Evolutionary conservation across 345 rosid species (phyloP), one percentile per base, ranked within the genome.

Genomic region (Heritiera fomes): DNA sequence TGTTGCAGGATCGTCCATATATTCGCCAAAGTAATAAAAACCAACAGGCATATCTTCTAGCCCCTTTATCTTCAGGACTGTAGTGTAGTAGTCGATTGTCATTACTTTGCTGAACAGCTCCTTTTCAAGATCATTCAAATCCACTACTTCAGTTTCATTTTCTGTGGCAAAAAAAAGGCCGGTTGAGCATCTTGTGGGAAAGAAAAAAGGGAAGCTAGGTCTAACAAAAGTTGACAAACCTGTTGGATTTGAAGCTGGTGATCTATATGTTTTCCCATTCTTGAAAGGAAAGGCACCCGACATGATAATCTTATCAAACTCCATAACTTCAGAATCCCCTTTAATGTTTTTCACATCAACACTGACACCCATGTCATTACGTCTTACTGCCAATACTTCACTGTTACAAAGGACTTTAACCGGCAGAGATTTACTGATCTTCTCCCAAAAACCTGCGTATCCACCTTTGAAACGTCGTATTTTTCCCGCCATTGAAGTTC

Each of bases 401-500:
- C 87, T 83, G 62, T 89, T 62, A 76, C 85, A 82, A 60, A 56
- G 79, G 80, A 91, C 82, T 47, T 87, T 20, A 38, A 86, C 76
- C 0, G 89, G 89, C 82, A 91, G 90, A 30, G 85, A 85, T 30
- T 81, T 72, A 43, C 80, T 66, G 53, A 91, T 73, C 81, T 86
- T 91, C 77, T 83, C 75, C 94, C 94, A 91, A 3, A 91, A 82
- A 50, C 87, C 84, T 53, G 81, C 83, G 56, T 91, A 89, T 82
- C 92, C 94, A 66, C 89, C 91, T 73, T 80, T 89, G 65, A 91
- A 85, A 32, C 92, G 91, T 17, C 87, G 76, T 43, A 91, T 89
- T 81, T 91, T 91, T 63, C 94, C 91, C 14, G 94, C 94, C 92
- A 91, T 91, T 67, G 92, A 89, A 66, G 92, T 91, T 76, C 88